phyloP scores from a whole-genome alignment of 169 alveolate species.

The Miamiensis avidus region DNA sequence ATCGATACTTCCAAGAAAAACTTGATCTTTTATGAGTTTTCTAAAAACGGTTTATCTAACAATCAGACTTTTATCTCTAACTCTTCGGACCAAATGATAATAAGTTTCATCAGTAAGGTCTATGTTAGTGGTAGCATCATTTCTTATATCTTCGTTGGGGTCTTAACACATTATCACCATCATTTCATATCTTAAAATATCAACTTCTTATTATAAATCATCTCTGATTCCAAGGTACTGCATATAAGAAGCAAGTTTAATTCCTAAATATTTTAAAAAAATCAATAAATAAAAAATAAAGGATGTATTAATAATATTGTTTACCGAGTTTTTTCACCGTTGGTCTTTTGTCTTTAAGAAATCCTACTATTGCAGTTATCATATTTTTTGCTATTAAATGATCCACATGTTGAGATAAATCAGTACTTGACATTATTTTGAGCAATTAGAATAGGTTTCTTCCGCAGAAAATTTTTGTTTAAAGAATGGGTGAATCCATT shows the following conservation, averaged over 20 bases:
- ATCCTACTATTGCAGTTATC: background rate
- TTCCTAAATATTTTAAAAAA: background rate
- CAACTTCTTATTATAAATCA: background rate
- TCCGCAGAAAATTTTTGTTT: background rate
- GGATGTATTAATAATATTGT: too few relatives aligned
- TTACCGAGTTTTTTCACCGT: background rate
- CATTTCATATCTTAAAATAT: background rate
- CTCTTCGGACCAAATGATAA: slow-evolving; percentile 12
- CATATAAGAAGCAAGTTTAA: background rate
- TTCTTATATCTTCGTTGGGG: background rate
- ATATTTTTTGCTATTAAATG: background rate
- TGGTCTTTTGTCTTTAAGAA: background rate
- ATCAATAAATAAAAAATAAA: too few relatives aligned
- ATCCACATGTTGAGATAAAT: background rate
- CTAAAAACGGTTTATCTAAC: slow-evolving; percentile 17
- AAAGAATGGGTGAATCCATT: background rate
- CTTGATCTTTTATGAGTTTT: slow-evolving; percentile 15
- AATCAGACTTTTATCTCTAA: slow-evolving; percentile 17
- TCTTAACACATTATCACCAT: background rate
- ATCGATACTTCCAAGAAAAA: slow-evolving; percentile 11
- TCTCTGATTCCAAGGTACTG: background rate
- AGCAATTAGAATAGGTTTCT: background rate
- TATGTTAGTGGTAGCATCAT: slow-evolving; percentile 1
- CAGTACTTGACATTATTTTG: background rate
- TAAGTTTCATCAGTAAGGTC: slow-evolving; percentile 14